Evolutionary conservation across 106 monocot species (phyloP).

Genomic region (Dactylorhiza incarnata): DNA sequence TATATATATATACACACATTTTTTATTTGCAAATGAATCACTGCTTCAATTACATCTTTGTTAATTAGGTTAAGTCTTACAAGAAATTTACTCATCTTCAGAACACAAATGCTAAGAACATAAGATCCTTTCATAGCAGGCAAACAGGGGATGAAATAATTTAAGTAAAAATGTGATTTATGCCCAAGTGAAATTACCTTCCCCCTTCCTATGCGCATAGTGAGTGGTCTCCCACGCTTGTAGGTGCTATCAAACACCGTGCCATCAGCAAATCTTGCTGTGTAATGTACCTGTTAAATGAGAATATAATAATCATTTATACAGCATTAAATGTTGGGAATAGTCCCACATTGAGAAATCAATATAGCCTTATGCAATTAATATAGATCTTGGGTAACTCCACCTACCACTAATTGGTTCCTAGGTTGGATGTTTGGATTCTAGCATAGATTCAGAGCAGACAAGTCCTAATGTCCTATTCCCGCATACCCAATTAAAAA

Average conservation of each 20-base stretch:
- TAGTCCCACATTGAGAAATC: no score
- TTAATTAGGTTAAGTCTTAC: neutral
- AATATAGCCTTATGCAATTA: no score
- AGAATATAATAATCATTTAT: neutral
- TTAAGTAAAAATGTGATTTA: neutral
- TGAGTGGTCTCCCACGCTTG: conserved; percentile 84
- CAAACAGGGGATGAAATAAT: neutral
- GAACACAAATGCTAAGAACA: neutral
- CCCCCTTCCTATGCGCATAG: conserved; percentile 73
- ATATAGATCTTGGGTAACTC: no score
- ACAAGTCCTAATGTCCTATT: no score
- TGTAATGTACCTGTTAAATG: conserved; percentile 63
- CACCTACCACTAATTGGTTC: no score
- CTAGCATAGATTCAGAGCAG: no score
- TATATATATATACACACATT: no score
- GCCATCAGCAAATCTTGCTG: conserved; percentile 88
- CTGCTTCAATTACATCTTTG: neutral
- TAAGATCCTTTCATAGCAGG: neutral
- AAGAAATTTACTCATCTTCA: neutral
- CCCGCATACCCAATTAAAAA: no score
- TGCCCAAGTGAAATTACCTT: conserved; percentile 37
- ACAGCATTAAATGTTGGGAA: no score
- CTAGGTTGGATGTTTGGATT: no score
- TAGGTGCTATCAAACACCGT: conserved; percentile 89
- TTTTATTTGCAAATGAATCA: neutral